phyloP scores from a whole-genome alignment of 163 green algal species.

The Scenedesmus sp. region DNA sequence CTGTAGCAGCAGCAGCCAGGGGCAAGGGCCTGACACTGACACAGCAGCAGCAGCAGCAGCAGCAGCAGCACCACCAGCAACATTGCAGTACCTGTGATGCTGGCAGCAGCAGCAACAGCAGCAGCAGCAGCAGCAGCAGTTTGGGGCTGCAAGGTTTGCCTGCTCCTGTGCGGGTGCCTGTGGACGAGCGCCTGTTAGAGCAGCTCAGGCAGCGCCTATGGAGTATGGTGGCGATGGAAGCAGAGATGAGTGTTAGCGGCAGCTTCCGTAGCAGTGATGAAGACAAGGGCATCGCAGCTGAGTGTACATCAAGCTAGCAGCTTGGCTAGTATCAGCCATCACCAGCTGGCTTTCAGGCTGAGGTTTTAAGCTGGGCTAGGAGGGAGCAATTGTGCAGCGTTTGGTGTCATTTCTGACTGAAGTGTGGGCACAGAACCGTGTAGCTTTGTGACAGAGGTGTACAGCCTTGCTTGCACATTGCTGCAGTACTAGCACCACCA shows the following conservation, averaged over 20 bases:
- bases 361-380: no score
- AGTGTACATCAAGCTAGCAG: neutral
- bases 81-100: neutral
- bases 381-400: no score
- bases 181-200: neutral
- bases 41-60: conserved; percentile 6
- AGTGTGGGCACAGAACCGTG: no score
- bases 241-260: neutral
- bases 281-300: neutral
- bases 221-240: conserved; percentile 22
- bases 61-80: neutral
- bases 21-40: neutral
- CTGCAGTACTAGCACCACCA: no score
- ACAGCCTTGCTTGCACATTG: no score
- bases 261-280: neutral
- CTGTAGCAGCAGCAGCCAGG: conserved; percentile 25
- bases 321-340: no score
- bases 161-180: conserved; percentile 1
- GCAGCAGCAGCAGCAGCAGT: conserved; percentile 29
- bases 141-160: neutral
- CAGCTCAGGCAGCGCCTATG: conserved; percentile 35
- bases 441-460: no score
- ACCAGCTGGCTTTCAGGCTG: no score
- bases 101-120: conserved; percentile 20
- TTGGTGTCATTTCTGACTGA: no score